These are phyloP conservation scores for Pseudevernia furfuracea DNA, from an alignment of 495 filamentous ascomycete genomes.

Conservation along the genomic window DNA sequence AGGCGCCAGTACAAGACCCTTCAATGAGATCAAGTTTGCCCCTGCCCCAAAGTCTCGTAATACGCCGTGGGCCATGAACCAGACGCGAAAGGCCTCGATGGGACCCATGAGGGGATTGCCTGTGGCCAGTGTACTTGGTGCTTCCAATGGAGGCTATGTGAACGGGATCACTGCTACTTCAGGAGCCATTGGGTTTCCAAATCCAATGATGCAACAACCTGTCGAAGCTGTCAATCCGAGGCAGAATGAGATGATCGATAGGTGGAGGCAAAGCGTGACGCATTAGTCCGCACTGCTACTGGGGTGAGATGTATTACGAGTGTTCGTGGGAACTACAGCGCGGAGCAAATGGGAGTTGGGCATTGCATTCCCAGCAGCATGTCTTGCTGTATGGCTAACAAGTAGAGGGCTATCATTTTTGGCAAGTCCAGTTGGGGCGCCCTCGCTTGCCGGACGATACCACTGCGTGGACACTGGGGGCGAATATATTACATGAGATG, in stretches of 20 bases:
- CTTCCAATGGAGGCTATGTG: conserved; percentile 21
- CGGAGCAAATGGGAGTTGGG: not conserved
- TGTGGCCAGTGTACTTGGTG: conserved; percentile 19
- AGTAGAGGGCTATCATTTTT: not conserved
- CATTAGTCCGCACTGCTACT: conserved; percentile 31
- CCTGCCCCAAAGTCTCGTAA: conserved; percentile 22
- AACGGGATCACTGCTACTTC: conserved; percentile 28
- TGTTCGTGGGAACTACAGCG: not conserved
- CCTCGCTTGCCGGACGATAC: not conserved
- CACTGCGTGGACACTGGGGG: not conserved
- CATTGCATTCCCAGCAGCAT: not conserved
- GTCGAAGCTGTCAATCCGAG: conserved; percentile 39
- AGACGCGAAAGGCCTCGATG: conserved; percentile 20
- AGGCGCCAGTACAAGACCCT: conserved; percentile 16
- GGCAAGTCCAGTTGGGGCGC: not conserved
- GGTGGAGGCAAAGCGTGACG: conserved; percentile 80
- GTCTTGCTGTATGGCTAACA: not conserved
- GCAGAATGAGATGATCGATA: conserved; percentile 75
- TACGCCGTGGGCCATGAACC: conserved; percentile 25
- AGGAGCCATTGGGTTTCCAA: conserved; percentile 34
- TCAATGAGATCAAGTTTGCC: conserved; percentile 22
- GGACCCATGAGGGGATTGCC: conserved; percentile 24
- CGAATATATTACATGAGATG: not conserved
- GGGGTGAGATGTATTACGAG: not conserved
- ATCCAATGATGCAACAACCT: conserved; percentile 24